Evolutionary conservation across 106 monocot species (phyloP).

Genomic region (Dioscorea dumetorum): DNA sequence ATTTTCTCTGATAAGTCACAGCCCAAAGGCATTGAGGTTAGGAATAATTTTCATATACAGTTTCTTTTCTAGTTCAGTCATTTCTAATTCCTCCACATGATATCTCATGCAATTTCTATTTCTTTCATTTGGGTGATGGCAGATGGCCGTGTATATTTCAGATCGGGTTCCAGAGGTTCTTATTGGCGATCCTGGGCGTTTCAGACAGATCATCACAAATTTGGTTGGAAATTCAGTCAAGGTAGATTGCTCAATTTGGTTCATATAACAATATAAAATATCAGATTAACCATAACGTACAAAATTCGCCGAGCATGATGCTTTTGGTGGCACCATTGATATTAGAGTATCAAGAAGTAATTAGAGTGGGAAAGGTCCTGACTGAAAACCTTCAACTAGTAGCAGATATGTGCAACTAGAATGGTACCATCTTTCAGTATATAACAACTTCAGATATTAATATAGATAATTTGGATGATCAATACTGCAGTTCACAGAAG

Average conservation of each 20-base stretch:
- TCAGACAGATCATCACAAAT: constrained; percentile 83
- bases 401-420: too few relatives aligned
- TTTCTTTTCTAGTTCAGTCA: neutral
- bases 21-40: constrained; percentile 79
- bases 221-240: constrained; percentile 88
- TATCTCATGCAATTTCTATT: neutral
- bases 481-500: constrained; percentile 65
- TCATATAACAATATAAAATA: too few relatives aligned
- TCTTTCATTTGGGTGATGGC: constrained; percentile 4
- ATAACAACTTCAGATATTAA: too few relatives aligned
- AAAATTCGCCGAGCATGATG: too few relatives aligned
- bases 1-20: constrained; percentile 79
- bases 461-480: too few relatives aligned
- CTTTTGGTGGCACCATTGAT: too few relatives aligned
- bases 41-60: neutral
- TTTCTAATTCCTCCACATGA: too few relatives aligned
- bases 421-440: too few relatives aligned
- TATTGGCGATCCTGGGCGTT: constrained; percentile 69
- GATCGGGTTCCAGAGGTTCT: constrained; percentile 62
- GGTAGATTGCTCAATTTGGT: constrained; percentile 29
- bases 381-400: too few relatives aligned
- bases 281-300: too few relatives aligned
- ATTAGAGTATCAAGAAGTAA: too few relatives aligned
- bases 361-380: too few relatives aligned
- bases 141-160: constrained; percentile 66